Conservation (phyloP, 257 asterid genomes). For the Rehmannia glutinosa region DNA sequence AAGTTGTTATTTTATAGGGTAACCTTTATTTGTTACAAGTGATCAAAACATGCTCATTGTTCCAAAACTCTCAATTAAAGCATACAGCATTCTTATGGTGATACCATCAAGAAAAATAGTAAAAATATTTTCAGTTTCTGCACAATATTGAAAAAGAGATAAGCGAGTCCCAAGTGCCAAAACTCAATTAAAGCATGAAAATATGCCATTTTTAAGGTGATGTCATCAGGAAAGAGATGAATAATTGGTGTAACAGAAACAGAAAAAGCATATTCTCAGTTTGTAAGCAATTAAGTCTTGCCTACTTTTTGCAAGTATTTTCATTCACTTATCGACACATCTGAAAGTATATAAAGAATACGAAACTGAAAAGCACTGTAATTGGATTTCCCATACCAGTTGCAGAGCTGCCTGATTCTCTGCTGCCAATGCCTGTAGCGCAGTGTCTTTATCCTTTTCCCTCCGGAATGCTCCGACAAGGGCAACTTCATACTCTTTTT, state of each 20-base stretch:
- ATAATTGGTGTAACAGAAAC: no score
- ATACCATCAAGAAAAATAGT: no score
- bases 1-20: no score
- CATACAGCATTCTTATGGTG: no score
- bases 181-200: neutral
- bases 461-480: conserved; percentile 91
- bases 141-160: no score
- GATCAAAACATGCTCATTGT: no score
- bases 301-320: no score
- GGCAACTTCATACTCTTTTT: conserved; percentile 91
- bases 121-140: no score
- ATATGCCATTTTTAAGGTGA: neutral
- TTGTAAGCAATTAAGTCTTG: no score
- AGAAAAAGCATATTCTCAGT: no score
- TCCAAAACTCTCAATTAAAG: no score
- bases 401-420: conserved; percentile 80
- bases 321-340: conserved; percentile 8
- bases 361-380: conserved; percentile 15
- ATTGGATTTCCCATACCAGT: conserved; percentile 53
- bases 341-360: neutral
- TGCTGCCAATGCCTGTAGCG: conserved; percentile 60
- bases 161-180: neutral
- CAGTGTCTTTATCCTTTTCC: conserved; percentile 77
- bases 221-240: neutral
- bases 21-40: no score